A percentile compares a stretch with the other conserved stretches of the same genome.
Conservation (phyloP, 371 early-diverging fungal species). For the Basidiobolus meristosporus region DNA sequence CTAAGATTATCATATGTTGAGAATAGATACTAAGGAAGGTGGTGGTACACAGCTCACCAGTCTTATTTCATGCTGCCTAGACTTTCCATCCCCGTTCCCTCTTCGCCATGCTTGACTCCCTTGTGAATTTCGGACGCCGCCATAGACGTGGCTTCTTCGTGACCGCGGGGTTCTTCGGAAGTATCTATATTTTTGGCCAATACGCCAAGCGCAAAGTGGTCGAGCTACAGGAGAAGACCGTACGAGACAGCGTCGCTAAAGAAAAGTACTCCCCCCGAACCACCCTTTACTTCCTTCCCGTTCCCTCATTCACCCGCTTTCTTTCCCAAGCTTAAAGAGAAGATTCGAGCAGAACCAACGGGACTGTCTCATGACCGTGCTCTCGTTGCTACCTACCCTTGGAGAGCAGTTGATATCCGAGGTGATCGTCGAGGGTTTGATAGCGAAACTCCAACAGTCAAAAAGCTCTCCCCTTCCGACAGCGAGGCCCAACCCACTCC, state of each 20-base stretch:
- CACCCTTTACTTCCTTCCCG: background rate
- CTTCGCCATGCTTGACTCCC: constrained; percentile 14
- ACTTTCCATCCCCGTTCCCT: too few species aligned
- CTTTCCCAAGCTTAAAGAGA: constrained; percentile 34
- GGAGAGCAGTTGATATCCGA: constrained; percentile 53
- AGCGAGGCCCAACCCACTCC: background rate
- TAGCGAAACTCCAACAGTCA: background rate
- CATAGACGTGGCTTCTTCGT: constrained; percentile 39
- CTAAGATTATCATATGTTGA: too few species aligned
- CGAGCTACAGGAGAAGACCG: constrained; percentile 41
- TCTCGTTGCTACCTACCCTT: constrained; percentile 61
- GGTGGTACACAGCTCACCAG: too few species aligned
- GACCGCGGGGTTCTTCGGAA: constrained; percentile 49
- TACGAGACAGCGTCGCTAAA: constrained; percentile 36
- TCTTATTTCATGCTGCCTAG: too few species aligned
- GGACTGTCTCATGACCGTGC: constrained; percentile 71
- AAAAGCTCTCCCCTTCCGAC: background rate
- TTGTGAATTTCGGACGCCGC: constrained; percentile 16
- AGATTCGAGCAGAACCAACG: constrained; percentile 84
- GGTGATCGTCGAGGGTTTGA: constrained; percentile 50
- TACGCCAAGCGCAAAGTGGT: constrained; percentile 46
- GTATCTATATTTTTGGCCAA: constrained; percentile 25
- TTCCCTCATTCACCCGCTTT: background rate
- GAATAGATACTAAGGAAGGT: too few species aligned
- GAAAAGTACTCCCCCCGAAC: constrained; percentile 33